Evolutionary conservation across 139 green algal species (phyloP).

Genomic region (Mychonastes homosphaera): DNA sequence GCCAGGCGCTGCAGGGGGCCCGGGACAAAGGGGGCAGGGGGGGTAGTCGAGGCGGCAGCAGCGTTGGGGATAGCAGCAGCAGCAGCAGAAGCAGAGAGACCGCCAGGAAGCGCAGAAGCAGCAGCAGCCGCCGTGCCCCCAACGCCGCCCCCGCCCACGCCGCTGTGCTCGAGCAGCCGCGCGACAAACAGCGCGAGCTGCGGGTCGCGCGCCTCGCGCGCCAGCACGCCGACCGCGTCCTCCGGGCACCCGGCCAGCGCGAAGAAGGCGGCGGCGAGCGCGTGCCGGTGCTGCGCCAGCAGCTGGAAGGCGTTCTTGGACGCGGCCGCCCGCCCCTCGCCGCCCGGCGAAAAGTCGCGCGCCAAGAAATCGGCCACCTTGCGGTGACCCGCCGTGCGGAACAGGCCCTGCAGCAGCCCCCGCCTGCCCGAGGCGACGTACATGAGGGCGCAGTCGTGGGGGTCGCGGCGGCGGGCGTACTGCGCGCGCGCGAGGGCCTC

Average conservation of each 20-base stretch:
- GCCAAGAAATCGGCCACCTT: constrained; percentile 69
- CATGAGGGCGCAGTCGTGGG: constrained; percentile 68
- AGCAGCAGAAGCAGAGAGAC: constrained; percentile 4
- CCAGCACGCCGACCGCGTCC: constrained; percentile 56
- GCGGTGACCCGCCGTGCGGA: constrained; percentile 33
- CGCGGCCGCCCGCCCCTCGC: constrained; percentile 44
- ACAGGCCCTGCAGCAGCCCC: constrained; percentile 54
- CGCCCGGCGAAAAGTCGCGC: constrained; percentile 52
- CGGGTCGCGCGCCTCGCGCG: constrained; percentile 49
- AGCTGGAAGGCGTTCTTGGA: constrained; percentile 87
- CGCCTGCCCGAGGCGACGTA: constrained; percentile 67
- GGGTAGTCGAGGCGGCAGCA: no score
- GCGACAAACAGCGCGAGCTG: constrained; percentile 66
- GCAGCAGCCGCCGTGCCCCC: neutral
- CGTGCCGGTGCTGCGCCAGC: constrained; percentile 68
- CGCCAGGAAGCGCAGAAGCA: no score
- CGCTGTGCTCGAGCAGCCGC: constrained; percentile 37
- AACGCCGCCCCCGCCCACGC: neutral
- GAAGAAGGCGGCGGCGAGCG: constrained; percentile 74
- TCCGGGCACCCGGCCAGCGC: constrained; percentile 44
- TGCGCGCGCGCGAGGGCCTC: constrained; percentile 66
- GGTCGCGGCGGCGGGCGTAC: constrained; percentile 51
- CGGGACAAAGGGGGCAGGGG: no score
- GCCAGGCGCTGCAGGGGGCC: no score
- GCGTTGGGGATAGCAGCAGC: constrained; percentile 1